Percentiles rank a stretch among this genome's conserved stretches.
These are phyloP conservation scores for Thinopyrum elongatum DNA, from an alignment of 176 grass and related monocot species.

Conservation along the genomic window DNA sequence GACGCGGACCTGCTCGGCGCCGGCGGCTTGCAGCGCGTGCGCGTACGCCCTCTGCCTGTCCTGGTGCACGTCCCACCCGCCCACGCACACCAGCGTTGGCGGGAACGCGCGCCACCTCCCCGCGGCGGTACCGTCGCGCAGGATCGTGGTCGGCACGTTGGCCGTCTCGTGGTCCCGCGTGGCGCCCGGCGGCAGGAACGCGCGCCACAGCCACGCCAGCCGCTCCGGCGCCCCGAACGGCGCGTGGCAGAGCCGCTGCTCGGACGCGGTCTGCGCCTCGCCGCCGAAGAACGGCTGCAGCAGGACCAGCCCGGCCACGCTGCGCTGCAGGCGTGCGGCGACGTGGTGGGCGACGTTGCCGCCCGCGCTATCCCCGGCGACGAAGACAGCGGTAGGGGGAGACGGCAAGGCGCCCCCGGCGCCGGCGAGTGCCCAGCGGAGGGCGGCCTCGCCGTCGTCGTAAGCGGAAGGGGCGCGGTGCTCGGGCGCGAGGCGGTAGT, in stretches of 20 bases:
- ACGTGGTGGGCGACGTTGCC: conserved; percentile 61
- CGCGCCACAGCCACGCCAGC: conserved; percentile 45
- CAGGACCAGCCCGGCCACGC: conserved; percentile 36
- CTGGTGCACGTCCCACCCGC: conserved; percentile 53
- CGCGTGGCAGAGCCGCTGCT: conserved; percentile 13
- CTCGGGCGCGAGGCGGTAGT: conserved; percentile 54
- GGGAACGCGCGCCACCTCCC: conserved; percentile 33
- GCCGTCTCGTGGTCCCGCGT: conserved; percentile 54
- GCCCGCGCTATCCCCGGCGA: conserved; percentile 58
- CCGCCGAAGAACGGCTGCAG: conserved; percentile 59
- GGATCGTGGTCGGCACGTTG: conserved; percentile 37
- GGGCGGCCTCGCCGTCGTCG: conserved; percentile 47
- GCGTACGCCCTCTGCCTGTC: conserved; percentile 48
- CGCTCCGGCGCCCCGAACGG: conserved; percentile 34
- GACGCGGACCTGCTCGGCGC: conserved; percentile 20
- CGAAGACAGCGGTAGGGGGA: conserved; percentile 31
- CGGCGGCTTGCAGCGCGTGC: conserved; percentile 15
- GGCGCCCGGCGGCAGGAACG: conserved; percentile 45
- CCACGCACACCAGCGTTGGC: conserved; percentile 45
- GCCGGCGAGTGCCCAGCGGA: conserved; percentile 37
- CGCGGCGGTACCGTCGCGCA: background rate
- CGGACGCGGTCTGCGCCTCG: conserved; percentile 33
- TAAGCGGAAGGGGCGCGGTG: conserved; percentile 29
- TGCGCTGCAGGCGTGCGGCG: background rate
- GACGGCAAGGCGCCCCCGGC: conserved; percentile 15